These are phyloP conservation scores for Styphnolobium japonicum DNA, from an alignment of 306 rosid species.

Conservation along the genomic window DNA sequence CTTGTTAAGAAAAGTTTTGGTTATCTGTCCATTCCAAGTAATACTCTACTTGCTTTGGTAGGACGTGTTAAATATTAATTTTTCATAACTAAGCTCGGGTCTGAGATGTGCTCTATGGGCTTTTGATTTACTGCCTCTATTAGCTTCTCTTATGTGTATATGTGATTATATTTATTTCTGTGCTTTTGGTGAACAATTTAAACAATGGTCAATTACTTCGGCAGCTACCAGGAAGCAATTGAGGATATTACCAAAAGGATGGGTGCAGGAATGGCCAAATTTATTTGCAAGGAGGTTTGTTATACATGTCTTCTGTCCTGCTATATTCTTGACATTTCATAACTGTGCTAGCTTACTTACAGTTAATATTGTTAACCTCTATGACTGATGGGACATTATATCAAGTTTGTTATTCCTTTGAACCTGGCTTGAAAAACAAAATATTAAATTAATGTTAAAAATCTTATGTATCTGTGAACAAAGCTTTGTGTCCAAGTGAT, in stretches of 20 bases:
- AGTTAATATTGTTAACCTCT: conserved; percentile 16
- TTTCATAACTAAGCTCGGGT: conserved; percentile 10
- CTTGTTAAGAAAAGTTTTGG: background rate
- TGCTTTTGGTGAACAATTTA: conserved; percentile 16
- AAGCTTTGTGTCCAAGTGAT: background rate
- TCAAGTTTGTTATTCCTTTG: conserved; percentile 3
- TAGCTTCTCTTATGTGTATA: conserved; percentile 9
- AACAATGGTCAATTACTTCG: conserved; percentile 22
- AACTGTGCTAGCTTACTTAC: conserved; percentile 16
- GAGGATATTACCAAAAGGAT: conserved; percentile 88
- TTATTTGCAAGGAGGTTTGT: conserved; percentile 93
- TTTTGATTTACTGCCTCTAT: background rate
- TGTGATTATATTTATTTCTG: background rate
- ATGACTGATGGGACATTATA: background rate
- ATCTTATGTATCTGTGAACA: background rate
- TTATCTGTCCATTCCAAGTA: conserved; percentile 4
- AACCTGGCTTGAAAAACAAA: background rate
- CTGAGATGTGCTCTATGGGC: conserved; percentile 18
- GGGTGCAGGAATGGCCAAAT: conserved; percentile 99
- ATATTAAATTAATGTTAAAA: background rate
- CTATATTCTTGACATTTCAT: conserved; percentile 18
- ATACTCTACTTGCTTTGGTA: background rate
- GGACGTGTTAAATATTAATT: background rate
- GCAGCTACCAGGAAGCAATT: conserved; percentile 95
- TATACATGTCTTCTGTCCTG: conserved; percentile 11